phyloP scores from a whole-genome alignment of 2,329 filamentous ascomycete genomes.

The Mycosphaerelloides madeirae region DNA sequence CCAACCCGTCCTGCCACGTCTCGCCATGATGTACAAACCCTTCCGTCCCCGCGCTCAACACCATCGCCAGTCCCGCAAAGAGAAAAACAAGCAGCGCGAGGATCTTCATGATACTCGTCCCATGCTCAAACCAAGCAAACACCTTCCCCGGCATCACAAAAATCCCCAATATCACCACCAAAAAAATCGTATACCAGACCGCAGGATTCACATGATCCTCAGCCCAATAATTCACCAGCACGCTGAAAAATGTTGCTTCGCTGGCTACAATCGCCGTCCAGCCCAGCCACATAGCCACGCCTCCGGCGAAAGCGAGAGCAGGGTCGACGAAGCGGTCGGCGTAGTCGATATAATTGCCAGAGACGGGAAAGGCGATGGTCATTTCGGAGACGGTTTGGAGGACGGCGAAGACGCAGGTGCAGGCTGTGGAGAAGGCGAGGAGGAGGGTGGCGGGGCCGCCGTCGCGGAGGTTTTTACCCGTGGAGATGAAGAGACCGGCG shows the following conservation, averaged over 20 bases:
- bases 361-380: conserved; percentile 36
- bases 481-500: conserved; percentile 50
- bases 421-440: conserved; percentile 30
- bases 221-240: conserved; percentile 18
- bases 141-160: conserved; percentile 26
- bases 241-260: conserved; percentile 41
- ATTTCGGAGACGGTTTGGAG: conserved; percentile 34
- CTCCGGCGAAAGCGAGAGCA: conserved; percentile 37
- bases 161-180: conserved; percentile 54
- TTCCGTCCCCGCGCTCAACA: conserved; percentile 54
- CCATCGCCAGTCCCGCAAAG: conserved; percentile 51
- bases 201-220: conserved; percentile 52
- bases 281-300: conserved; percentile 34
- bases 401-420: conserved; percentile 32
- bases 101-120: conserved; percentile 24
- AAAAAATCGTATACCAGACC: conserved; percentile 78
- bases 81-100: conserved; percentile 33
- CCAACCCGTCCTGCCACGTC: conserved; percentile 14
- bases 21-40: conserved; percentile 52
- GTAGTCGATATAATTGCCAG: conserved; percentile 36
- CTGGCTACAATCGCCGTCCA: conserved; percentile 24
- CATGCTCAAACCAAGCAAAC: conserved; percentile 34
- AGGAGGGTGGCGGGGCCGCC: conserved; percentile 43
- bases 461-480: conserved; percentile 43
- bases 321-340: conserved; percentile 38